Evolutionary conservation across 1,284 basidiomycete species (phyloP).

Genomic region (Puccinia polysora): DNA sequence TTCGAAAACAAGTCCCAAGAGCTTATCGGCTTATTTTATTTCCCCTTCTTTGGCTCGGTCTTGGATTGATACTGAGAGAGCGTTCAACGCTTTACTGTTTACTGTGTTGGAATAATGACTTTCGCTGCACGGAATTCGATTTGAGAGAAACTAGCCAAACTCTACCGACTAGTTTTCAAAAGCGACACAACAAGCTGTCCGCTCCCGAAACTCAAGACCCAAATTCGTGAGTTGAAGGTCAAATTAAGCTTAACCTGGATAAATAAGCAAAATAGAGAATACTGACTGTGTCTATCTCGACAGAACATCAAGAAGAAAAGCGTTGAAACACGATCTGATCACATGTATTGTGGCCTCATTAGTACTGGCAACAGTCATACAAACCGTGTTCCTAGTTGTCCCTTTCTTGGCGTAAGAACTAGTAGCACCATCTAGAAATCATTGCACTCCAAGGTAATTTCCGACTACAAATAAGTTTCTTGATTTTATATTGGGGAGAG

Average conservation of each 20-base stretch:
- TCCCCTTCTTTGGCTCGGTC: slow-evolving; percentile 9
- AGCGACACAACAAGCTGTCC: background rate
- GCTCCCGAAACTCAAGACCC: background rate
- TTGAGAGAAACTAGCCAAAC: background rate
- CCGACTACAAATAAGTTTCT: too few relatives aligned
- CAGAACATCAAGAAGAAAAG: background rate
- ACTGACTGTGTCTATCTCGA: background rate
- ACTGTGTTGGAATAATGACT: slow-evolving; percentile 9
- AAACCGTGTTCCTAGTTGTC: background rate
- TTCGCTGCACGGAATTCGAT: background rate
- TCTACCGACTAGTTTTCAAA: background rate
- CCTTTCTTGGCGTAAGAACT: slow-evolving; percentile 6
- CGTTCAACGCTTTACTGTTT: slow-evolving; percentile 14
- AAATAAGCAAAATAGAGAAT: background rate
- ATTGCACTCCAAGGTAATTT: too few relatives aligned
- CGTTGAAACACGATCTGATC: background rate
- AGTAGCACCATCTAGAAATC: too few relatives aligned
- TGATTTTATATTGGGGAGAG: too few relatives aligned
- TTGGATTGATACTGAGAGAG: slow-evolving; percentile 6
- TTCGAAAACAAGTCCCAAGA: background rate
- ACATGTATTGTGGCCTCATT: slow-evolving; percentile 8
- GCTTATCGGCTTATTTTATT: slow-evolving; percentile 24
- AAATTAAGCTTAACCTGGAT: background rate
- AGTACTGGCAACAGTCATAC: slow-evolving; percentile 3
- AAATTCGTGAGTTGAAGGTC: background rate